Conservation (phyloP, 352 stramenopile species). For the Globisporangium irregulare region DNA sequence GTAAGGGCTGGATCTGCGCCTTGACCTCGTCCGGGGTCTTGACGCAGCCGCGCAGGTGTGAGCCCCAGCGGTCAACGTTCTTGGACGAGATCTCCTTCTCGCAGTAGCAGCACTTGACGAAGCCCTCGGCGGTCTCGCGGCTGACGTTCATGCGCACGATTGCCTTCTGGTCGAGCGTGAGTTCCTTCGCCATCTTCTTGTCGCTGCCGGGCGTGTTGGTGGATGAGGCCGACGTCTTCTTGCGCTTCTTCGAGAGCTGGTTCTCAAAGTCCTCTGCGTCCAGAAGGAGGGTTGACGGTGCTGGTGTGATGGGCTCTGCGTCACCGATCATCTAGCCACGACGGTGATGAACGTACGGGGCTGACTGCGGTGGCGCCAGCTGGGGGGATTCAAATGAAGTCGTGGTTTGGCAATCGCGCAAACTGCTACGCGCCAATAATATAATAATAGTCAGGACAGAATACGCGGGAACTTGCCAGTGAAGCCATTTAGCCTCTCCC, state of each 20-base stretch:
- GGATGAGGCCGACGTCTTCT: slow-evolving; percentile 1
- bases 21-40: slow-evolving; percentile 81
- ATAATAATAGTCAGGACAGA: neutral
- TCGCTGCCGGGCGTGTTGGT: neutral
- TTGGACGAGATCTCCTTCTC: slow-evolving; percentile 84
- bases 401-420: neutral
- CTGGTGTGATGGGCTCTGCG: slow-evolving; percentile 15
- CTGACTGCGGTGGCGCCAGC: slow-evolving; percentile 31
- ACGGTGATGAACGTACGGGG: slow-evolving; percentile 21
- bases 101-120: slow-evolving; percentile 80
- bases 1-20: slow-evolving; percentile 67
- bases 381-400: slow-evolving; percentile 18
- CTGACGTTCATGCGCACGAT: slow-evolving; percentile 76
- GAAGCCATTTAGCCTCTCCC: neutral
- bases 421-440: neutral
- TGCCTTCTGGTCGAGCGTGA: slow-evolving; percentile 65
- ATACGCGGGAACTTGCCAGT: neutral
- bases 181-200: slow-evolving; percentile 49
- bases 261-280: neutral
- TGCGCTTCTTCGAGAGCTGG: slow-evolving; percentile 8
- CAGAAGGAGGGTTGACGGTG: slow-evolving; percentile 1
- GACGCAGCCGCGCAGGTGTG: slow-evolving; percentile 68
- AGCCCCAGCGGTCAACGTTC: slow-evolving; percentile 83
- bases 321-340: slow-evolving; percentile 12
- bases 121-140: slow-evolving; percentile 50